Conservation (phyloP, 2,329 filamentous ascomycete species). For the Claviceps citrina region DNA sequence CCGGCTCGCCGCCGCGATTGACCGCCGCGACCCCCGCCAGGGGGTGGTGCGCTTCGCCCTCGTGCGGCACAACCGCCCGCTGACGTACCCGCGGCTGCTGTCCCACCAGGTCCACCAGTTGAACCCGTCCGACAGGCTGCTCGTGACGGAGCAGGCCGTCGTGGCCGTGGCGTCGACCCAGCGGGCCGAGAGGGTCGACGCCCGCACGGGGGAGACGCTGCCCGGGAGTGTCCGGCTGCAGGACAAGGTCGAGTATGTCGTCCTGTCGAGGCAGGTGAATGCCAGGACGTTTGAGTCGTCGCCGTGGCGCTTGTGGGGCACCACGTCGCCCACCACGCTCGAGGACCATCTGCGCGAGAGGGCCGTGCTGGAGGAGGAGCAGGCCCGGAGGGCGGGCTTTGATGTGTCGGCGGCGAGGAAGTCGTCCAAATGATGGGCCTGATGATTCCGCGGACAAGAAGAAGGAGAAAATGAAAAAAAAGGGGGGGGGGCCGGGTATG, state of each 20-base stretch:
- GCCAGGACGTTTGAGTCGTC: conserved; percentile 29
- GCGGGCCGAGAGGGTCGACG: conserved; percentile 29
- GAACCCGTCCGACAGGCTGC: conserved; percentile 24
- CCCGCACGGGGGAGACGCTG: conserved; percentile 22
- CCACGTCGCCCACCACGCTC: conserved; percentile 36
- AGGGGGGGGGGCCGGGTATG: too few relatives aligned
- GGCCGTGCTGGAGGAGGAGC: conserved; percentile 18
- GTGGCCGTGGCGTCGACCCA: conserved; percentile 44
- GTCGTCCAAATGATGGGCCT: conserved; percentile 1
- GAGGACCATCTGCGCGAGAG: conserved; percentile 24
- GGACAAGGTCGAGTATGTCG: conserved; percentile 47
- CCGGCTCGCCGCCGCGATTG: conserved; percentile 39
- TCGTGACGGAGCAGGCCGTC: conserved; percentile 35
- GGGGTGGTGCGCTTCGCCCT: conserved; percentile 39
- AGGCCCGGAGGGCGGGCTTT: conserved; percentile 20
- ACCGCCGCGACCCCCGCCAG: conserved; percentile 30
- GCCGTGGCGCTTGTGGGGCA: conserved; percentile 53
- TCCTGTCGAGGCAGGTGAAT: conserved; percentile 36
- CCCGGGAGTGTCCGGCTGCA: conserved; percentile 34
- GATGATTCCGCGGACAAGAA: too few relatives aligned
- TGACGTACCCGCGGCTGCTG: conserved; percentile 33
- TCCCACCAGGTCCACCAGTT: conserved; percentile 38
- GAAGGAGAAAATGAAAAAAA: too few relatives aligned
- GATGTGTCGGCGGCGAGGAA: conserved; percentile 8
- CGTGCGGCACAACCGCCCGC: conserved; percentile 29